These are phyloP conservation scores for Neolentinus lepideus DNA, from an alignment of 1,284 basidiomycete species.

Conservation along the genomic window DNA sequence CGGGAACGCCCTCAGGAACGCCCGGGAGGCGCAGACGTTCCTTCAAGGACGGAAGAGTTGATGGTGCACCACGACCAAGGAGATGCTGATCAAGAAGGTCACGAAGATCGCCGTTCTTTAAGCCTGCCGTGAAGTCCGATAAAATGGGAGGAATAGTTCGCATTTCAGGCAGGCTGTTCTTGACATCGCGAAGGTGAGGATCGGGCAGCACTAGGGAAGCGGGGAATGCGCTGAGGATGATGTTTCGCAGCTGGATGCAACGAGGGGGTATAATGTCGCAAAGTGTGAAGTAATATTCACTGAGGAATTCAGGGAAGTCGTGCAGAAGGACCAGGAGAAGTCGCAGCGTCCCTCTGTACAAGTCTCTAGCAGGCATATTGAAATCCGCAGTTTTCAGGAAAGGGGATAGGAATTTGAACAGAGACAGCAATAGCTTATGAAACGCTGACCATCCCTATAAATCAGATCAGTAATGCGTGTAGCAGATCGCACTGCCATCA, in stretches of 20 bases:
- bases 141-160: conserved; percentile 85
- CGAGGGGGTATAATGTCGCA: conserved; percentile 89
- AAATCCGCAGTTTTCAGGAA: conserved; percentile 84
- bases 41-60: conserved; percentile 76
- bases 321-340: conserved; percentile 93
- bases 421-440: conserved; percentile 87
- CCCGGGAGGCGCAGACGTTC: conserved; percentile 63
- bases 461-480: conserved; percentile 1
- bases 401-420: conserved; percentile 91
- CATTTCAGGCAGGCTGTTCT: conserved; percentile 79
- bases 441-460: conserved; percentile 88
- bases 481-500: conserved; percentile 1
- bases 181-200: conserved; percentile 71
- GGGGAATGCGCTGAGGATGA: conserved; percentile 97
- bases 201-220: conserved; percentile 81
- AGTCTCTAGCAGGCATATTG: conserved; percentile 76
- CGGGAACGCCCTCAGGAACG: conserved; percentile 40
- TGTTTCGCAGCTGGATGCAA: conserved; percentile 95
- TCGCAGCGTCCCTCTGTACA: conserved; percentile 91
- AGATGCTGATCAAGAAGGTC: conserved; percentile 79
- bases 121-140: conserved; percentile 81
- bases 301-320: conserved; percentile 98
- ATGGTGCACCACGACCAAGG: conserved; percentile 56
- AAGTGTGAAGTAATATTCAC: conserved; percentile 94
- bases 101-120: conserved; percentile 77